Evolutionary conservation across 2,329 filamentous ascomycete genomes (phyloP).

Genomic region (Cryphonectria parasitica): DNA sequence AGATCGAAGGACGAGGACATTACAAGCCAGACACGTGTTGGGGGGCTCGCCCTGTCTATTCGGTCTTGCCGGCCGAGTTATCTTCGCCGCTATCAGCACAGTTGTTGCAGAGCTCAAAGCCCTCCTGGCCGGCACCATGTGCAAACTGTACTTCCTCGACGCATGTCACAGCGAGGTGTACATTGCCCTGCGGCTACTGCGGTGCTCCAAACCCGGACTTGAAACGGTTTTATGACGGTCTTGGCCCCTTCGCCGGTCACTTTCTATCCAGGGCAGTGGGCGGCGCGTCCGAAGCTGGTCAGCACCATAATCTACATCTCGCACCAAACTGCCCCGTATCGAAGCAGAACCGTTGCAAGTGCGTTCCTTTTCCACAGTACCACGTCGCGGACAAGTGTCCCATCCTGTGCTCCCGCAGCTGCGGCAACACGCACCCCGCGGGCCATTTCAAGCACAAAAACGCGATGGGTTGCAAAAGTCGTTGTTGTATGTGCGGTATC

Average conservation of each 20-base stretch:
- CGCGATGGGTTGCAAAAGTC: slow-evolving; percentile 42
- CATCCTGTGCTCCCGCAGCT: slow-evolving; percentile 41
- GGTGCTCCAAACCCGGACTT: slow-evolving; percentile 32
- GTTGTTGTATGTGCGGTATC: slow-evolving; percentile 49
- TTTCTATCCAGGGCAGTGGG: background rate
- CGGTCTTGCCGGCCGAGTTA: background rate
- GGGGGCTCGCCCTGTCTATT: fast-evolving
- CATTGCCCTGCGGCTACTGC: slow-evolving; percentile 41
- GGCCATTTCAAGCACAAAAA: slow-evolving; percentile 39
- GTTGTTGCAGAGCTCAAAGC: background rate
- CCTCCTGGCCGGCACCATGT: slow-evolving; percentile 29
- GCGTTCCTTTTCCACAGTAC: slow-evolving; percentile 42
- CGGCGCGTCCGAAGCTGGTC: background rate
- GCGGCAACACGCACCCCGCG: slow-evolving; percentile 34
- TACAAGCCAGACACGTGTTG: too few species aligned
- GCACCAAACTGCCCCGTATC: slow-evolving; percentile 38
- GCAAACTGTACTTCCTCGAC: slow-evolving; percentile 37
- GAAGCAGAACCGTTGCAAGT: slow-evolving; percentile 44
- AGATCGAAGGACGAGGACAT: background rate
- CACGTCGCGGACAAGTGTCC: slow-evolving; percentile 40
- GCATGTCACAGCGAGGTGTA: slow-evolving; percentile 37
- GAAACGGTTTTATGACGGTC: background rate
- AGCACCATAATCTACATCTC: slow-evolving; percentile 33
- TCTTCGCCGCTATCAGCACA: background rate
- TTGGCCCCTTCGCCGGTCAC: background rate